Percentiles rank a stretch among this genome's conserved stretches.
phyloP scores from a whole-genome alignment of 352 stramenopile species.

The Phytopythium oedochilum region DNA sequence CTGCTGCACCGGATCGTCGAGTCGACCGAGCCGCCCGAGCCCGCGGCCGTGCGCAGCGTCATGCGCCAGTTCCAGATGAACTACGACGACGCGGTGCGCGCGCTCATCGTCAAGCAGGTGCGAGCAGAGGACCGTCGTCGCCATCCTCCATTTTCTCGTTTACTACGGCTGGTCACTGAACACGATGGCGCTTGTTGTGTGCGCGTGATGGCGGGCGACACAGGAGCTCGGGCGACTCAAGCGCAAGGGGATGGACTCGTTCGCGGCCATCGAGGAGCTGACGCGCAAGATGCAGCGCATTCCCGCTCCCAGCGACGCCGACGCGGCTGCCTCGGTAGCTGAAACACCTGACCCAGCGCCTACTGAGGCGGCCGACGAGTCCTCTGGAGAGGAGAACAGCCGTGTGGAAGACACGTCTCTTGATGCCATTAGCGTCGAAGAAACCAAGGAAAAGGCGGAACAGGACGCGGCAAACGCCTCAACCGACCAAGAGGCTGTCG shows the following conservation, averaged over 20 bases:
- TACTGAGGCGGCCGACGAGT: background rate
- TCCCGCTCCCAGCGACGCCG: background rate
- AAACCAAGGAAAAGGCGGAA: background rate
- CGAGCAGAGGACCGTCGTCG: no score
- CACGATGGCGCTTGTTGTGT: no score
- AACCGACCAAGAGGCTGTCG: background rate
- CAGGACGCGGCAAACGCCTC: background rate
- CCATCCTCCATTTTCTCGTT: no score
- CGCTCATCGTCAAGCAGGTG: conserved; percentile 82
- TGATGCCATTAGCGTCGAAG: background rate
- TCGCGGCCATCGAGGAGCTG: conserved; percentile 80
- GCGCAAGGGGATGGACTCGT: conserved; percentile 68
- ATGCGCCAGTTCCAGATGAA: conserved; percentile 88
- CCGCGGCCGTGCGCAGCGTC: conserved; percentile 59
- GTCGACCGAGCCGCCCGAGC: conserved; percentile 51
- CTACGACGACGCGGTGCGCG: conserved; percentile 76
- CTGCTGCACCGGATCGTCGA: conserved; percentile 73
- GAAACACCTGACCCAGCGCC: background rate
- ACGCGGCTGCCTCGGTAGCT: background rate
- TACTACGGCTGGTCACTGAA: no score
- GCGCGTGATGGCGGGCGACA: no score
- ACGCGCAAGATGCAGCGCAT: conserved; percentile 77
- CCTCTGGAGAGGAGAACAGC: background rate
- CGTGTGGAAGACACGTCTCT: background rate
- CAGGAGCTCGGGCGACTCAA: conserved; percentile 76